Percentiles rank a stretch among this genome's conserved stretches.
Evolutionary conservation across 192 early-diverging fungal species (phyloP).

Genomic region (Coemansia sp.): DNA sequence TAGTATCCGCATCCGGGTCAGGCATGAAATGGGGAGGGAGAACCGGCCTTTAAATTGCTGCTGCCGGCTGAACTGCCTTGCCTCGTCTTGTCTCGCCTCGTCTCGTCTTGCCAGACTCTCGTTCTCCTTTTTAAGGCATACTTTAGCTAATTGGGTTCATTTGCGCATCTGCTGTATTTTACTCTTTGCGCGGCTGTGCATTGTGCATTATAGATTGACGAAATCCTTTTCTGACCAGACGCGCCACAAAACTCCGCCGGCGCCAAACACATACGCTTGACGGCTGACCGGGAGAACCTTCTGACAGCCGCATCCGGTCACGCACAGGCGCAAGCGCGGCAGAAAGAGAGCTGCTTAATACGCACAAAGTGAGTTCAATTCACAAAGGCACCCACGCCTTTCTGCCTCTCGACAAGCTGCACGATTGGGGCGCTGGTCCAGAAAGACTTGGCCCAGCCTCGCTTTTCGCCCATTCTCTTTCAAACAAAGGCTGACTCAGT

Average conservation of each 20-base stretch:
- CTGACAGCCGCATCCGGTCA: constrained; percentile 6
- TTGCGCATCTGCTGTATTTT: neutral
- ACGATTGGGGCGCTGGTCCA: constrained; percentile 5
- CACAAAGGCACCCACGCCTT: constrained; percentile 3
- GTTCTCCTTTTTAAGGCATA: neutral
- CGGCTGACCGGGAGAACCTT: neutral
- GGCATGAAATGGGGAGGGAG: neutral
- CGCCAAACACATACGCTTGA: too few species aligned
- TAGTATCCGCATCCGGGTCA: constrained; percentile 4
- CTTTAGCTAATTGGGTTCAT: neutral
- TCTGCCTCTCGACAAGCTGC: constrained; percentile 4
- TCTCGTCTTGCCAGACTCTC: neutral
- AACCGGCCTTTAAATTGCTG: neutral
- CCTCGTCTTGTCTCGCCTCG: too few species aligned
- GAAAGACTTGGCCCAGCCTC: constrained; percentile 2
- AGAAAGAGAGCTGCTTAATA: constrained; percentile 4
- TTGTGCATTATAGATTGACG: constrained; percentile 31
- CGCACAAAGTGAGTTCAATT: neutral
- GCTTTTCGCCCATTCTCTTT: constrained; percentile 4
- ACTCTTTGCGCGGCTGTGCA: neutral
- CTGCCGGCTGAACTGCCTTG: constrained; percentile 3
- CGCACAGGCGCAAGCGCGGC: constrained; percentile 7
- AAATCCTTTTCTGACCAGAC: constrained; percentile 1
- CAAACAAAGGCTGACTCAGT: constrained; percentile 2
- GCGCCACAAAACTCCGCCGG: constrained; percentile 10